phyloP scores from a whole-genome alignment of 179 eudicot genomes.

The Silene coronaria region DNA sequence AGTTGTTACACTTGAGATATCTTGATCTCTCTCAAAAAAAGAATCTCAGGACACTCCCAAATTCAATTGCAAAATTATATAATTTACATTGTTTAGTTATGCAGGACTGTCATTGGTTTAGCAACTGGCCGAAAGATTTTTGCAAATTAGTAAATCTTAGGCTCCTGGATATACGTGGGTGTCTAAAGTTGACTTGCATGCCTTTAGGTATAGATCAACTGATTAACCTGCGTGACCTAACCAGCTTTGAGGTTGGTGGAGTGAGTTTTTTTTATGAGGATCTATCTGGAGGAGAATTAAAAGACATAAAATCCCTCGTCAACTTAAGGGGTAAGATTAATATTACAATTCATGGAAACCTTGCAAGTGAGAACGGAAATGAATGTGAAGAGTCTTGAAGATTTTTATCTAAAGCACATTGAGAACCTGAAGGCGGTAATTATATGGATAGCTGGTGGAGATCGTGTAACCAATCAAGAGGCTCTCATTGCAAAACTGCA shows the following conservation, averaged over 20 bases:
- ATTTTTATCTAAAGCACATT: neutral
- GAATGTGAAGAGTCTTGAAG: neutral
- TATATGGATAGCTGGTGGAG: neutral
- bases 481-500: neutral
- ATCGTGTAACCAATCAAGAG: no score
- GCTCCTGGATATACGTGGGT: no score
- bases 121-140: slow-evolving; percentile 14
- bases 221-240: neutral
- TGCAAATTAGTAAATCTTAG: slow-evolving; percentile 1
- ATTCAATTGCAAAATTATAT: neutral
- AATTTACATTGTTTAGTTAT: slow-evolving; percentile 17
- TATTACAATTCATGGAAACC: neutral
- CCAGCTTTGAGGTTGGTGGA: neutral
- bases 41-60: neutral
- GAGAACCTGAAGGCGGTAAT: neutral
- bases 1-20: slow-evolving; percentile 25
- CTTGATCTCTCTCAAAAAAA: neutral
- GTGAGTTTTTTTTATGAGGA: neutral
- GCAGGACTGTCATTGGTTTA: neutral
- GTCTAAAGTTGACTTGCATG: neutral
- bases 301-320: slow-evolving; percentile 8
- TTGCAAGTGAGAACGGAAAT: neutral
- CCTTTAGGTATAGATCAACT: slow-evolving; percentile 7
- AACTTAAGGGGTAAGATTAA: slow-evolving; percentile 5
- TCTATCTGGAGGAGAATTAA: neutral